Evolutionary conservation across 2,329 filamentous ascomycete species (phyloP).

Genomic region (Hirsutella minnesotensis): DNA sequence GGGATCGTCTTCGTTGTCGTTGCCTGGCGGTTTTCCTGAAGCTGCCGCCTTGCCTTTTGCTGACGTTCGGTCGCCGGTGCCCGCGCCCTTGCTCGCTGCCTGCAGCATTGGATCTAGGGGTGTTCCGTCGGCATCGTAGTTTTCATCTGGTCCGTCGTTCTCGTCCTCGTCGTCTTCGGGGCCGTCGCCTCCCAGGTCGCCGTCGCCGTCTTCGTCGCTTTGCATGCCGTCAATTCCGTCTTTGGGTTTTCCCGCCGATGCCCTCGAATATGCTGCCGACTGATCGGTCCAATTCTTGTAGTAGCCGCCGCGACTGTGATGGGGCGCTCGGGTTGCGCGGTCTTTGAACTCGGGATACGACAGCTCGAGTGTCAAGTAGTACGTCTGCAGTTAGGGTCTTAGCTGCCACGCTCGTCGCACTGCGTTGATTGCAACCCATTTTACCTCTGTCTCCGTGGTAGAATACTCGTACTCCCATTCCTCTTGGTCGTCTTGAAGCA

Average conservation of each 20-base stretch:
- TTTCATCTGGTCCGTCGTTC: conserved; percentile 2
- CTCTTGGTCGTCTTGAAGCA: conserved; percentile 32
- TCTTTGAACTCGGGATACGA: conserved; percentile 47
- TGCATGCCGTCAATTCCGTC: not conserved
- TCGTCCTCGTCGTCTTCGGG: conserved; percentile 13
- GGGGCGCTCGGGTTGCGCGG: conserved; percentile 24
- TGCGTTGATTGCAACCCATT: not conserved
- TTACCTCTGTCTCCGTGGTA: conserved; percentile 47
- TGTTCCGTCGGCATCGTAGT: conserved; percentile 14
- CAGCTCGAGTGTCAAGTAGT: conserved; percentile 51
- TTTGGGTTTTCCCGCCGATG: conserved; percentile 4
- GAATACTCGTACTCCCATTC: conserved; percentile 62
- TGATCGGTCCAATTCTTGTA: conserved; percentile 29
- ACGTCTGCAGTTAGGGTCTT: conserved; percentile 33
- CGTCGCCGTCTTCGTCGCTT: conserved; percentile 12
- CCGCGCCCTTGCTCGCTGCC: conserved; percentile 7
- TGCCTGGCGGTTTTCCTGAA: conserved; percentile 2
- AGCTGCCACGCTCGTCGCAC: not conserved
- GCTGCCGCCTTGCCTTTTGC: conserved; percentile 11
- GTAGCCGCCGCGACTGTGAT: conserved; percentile 33
- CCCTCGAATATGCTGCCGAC: conserved; percentile 10
- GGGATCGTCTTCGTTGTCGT: conserved; percentile 5
- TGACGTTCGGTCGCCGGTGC: not conserved
- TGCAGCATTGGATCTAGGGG: conserved; percentile 23
- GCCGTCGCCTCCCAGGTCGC: conserved; percentile 10